Evolutionary conservation across 176 grass and related monocot species (phyloP), one percentile per base, ranked within the genome.

Genomic region (Poa annua): DNA sequence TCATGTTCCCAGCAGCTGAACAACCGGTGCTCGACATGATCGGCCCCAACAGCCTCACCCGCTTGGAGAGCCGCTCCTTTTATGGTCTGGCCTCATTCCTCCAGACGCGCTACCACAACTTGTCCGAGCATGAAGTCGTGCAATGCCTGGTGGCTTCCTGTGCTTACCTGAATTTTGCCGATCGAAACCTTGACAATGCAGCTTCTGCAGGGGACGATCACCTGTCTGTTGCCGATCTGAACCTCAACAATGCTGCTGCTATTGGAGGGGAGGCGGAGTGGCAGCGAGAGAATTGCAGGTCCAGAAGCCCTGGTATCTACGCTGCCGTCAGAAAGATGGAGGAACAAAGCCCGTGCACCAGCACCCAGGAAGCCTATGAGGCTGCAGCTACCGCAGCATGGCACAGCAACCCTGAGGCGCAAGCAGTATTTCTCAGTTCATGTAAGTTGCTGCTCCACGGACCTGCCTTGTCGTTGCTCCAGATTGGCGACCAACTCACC

Each of bases 61-160:
- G 42, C 7, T 48, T 72, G 22, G 69, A 72, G 22, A 72, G 69
- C 69, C 69, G 69, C 69, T 72, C 69, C 69, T 72, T 72, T 48
- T 72, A 72, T 9, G 42, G 69, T 0, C 42, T 72, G 3, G 69
- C 42, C 13, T 72, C 69, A 0, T 72, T 72, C 42, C 69, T 72
- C 42, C 69, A 49, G 17, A 72, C 69, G 6, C 42, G 69, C 69
- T 72, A 72, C 42, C 41, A 49, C 22, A 6, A 29, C 48, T 7
- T 72, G 3, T 29, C 69, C 12, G 69, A 72, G 69, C 69, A 72
- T n/a, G 11, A 72, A 49, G 21, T 72, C 3, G 42, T 72, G 42
- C 69, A 49, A 49, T 49, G 69, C 42, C 69, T 72, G 22, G 69
- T 72, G 24, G 69, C 42, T 3, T 72, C 42, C 12, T 72, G 69